Conservation (phyloP, 495 filamentous ascomycete species). For the Peziza echinospora region DNA sequence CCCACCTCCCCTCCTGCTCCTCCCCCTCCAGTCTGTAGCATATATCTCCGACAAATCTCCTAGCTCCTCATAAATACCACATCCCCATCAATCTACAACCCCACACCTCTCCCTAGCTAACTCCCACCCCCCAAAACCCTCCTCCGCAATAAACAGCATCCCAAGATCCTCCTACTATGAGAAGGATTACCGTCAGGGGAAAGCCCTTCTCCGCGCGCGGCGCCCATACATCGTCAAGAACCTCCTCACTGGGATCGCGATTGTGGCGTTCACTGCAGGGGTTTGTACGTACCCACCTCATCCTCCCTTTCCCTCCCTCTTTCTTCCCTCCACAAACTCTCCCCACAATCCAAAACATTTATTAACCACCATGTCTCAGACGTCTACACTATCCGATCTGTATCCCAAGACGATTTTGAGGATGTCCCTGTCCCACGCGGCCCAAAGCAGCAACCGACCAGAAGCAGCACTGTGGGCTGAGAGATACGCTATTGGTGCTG, state of each 20-base stretch:
- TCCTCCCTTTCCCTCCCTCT: no score
- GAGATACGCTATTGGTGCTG: no score
- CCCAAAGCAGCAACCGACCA: no score
- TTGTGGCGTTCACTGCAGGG: constrained; percentile 46
- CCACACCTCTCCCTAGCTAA: not conserved
- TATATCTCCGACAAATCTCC: no score
- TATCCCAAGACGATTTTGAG: constrained; percentile 95
- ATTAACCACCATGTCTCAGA: constrained; percentile 29
- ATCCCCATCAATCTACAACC: not conserved
- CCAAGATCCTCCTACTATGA: constrained; percentile 54
- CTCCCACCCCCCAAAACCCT: not conserved
- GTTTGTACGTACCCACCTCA: constrained; percentile 68
- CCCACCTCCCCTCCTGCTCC: not conserved
- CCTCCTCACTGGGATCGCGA: constrained; percentile 43
- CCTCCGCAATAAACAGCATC: not conserved
- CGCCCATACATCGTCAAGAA: constrained; percentile 86
- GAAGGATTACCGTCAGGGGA: constrained; percentile 51
- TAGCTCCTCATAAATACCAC: no score
- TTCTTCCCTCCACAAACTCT: no score
- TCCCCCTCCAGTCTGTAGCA: no score
- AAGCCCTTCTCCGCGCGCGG: constrained; percentile 72
- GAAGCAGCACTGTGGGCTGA: no score
- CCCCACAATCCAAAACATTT: no score
- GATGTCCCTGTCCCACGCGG: constrained; percentile 71
- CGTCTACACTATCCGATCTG: constrained; percentile 63